Percentiles rank a stretch among this genome's conserved stretches.
These are phyloP conservation scores for Amanita phalloides DNA, from an alignment of 768 basidiomycete species.

Conservation along the genomic window DNA sequence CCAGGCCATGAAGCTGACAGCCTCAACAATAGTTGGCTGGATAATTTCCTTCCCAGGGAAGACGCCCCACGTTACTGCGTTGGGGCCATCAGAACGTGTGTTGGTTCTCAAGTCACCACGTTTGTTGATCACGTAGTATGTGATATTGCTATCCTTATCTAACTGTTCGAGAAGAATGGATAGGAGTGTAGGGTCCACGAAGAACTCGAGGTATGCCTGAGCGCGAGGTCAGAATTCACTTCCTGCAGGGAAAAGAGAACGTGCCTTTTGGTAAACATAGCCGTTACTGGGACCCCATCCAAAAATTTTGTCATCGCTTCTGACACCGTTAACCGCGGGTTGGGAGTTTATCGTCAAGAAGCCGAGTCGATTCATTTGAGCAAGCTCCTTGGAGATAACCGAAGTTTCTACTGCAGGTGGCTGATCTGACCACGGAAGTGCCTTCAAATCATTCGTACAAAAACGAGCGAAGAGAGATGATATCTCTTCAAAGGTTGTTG, in stretches of 20 bases:
- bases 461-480: slow-evolving; percentile 72
- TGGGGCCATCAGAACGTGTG: slow-evolving; percentile 89
- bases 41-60: slow-evolving; percentile 96
- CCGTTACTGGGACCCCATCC: slow-evolving; percentile 95
- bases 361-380: slow-evolving; percentile 81
- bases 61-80: slow-evolving; percentile 98
- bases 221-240: neutral
- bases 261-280: slow-evolving; percentile 91
- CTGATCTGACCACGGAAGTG: slow-evolving; percentile 94
- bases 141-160: slow-evolving; percentile 79
- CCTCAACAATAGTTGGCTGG: slow-evolving; percentile 94
- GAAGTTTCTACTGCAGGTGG: slow-evolving; percentile 77
- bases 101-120: slow-evolving; percentile 92
- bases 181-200: slow-evolving; percentile 70
- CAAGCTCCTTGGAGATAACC: slow-evolving; percentile 67
- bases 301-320: slow-evolving; percentile 74
- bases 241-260: neutral
- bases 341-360: slow-evolving; percentile 98
- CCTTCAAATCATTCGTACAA: slow-evolving; percentile 60
- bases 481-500: slow-evolving; percentile 55
- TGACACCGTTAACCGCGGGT: slow-evolving; percentile 85
- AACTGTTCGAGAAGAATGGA: slow-evolving; percentile 68
- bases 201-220: slow-evolving; percentile 94
- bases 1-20: slow-evolving; percentile 98
- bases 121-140: slow-evolving; percentile 97